These are phyloP conservation scores for Botrytis paeoniae DNA, from an alignment of 2,329 filamentous ascomycete species.

Conservation along the genomic window DNA sequence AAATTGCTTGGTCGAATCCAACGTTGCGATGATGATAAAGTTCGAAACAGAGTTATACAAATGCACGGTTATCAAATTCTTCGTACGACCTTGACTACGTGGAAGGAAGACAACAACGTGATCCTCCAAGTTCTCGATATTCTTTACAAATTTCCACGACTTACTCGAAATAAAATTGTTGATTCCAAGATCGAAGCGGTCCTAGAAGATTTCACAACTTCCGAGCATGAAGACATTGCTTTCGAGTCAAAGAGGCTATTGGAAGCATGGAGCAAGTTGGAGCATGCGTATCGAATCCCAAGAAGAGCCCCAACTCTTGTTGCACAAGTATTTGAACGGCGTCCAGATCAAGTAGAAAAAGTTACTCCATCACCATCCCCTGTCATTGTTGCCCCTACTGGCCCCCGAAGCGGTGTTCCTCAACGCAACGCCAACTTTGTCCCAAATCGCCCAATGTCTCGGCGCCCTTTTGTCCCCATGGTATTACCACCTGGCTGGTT, in stretches of 20 bases:
- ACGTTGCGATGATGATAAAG: slow-evolving; percentile 78
- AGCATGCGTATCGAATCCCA: slow-evolving; percentile 89
- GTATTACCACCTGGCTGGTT: slow-evolving; percentile 84
- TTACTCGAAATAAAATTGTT: slow-evolving; percentile 95
- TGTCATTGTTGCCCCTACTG: slow-evolving; percentile 44
- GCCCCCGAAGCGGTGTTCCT: slow-evolving; percentile 46
- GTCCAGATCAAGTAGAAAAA: slow-evolving; percentile 56
- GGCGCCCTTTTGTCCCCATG: slow-evolving; percentile 51
- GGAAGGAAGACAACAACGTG: slow-evolving; percentile 86
- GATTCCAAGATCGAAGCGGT: slow-evolving; percentile 92
- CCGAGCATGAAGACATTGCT: slow-evolving; percentile 72
- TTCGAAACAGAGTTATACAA: slow-evolving; percentile 83
- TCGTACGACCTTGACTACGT: slow-evolving; percentile 79
- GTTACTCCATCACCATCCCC: slow-evolving; percentile 38
- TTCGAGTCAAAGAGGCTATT: slow-evolving; percentile 69
- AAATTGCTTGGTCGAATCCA: slow-evolving; percentile 90
- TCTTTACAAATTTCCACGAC: slow-evolving; percentile 79
- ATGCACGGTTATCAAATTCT: slow-evolving; percentile 98
- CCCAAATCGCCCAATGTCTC: slow-evolving; percentile 54
- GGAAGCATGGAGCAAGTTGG: slow-evolving; percentile 82
- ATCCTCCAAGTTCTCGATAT: slow-evolving; percentile 87
- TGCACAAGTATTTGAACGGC: slow-evolving; percentile 54
- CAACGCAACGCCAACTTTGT: slow-evolving; percentile 54
- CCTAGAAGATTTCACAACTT: slow-evolving; percentile 64
- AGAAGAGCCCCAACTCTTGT: slow-evolving; percentile 55